Evolutionary conservation across 345 rosid genomes (phyloP).

Genomic region (Lenwebbia sp.): DNA sequence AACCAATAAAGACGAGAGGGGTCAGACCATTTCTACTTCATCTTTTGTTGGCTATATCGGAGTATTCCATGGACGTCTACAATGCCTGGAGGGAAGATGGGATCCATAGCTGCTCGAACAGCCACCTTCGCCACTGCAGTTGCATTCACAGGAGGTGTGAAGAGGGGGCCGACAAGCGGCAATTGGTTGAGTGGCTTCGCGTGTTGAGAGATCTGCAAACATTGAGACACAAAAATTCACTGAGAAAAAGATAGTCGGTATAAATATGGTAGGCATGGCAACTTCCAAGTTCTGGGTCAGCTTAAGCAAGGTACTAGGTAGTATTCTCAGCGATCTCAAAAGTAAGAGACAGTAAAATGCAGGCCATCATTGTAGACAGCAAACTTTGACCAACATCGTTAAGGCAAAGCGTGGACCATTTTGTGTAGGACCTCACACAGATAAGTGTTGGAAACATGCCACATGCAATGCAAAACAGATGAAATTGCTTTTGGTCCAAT

Average conservation of each 20-base stretch:
- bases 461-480: neutral
- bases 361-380: neutral
- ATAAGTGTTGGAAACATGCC: neutral
- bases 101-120: constrained; percentile 44
- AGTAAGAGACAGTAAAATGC: neutral
- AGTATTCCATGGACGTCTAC: constrained; percentile 32
- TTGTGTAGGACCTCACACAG: neutral
- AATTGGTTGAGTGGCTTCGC: constrained; percentile 42
- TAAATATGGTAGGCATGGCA: neutral
- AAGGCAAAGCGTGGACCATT: neutral
- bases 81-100: constrained; percentile 48
- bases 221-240: neutral
- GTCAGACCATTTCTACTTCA: neutral
- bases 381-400: neutral
- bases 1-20: too few species aligned
- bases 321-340: neutral
- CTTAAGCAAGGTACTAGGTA: neutral
- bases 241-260: neutral
- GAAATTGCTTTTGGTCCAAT: neutral
- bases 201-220: constrained; percentile 33
- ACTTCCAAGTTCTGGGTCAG: too few species aligned
- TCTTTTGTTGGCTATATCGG: constrained; percentile 29
- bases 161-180: constrained; percentile 42
- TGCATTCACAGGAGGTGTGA: constrained; percentile 44
- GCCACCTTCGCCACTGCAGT: constrained; percentile 40